Evolutionary conservation across 2,329 filamentous ascomycete genomes (phyloP), one percentile per base, ranked within the genome.

Genomic region (Chalara sp.): DNA sequence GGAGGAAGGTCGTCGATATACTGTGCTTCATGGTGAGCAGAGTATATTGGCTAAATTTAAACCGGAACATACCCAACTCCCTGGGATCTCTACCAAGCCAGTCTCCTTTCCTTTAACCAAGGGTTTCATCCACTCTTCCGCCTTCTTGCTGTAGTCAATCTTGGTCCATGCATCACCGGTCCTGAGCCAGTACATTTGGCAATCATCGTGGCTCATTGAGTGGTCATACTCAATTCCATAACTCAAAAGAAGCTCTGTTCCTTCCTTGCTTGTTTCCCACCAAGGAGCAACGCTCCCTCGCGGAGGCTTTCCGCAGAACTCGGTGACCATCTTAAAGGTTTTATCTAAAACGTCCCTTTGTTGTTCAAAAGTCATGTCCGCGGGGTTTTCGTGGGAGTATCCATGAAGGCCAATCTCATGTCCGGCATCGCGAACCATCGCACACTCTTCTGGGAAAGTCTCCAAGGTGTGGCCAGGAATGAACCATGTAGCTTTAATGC

Each of bases 321-420:
- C 80, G 0, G 81, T 87, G 33, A 89, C 75, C 66, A 89, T 74
- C 28, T 77, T 76, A 63, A 83, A 88, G 13, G 84, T 88, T 67
- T 87, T 87, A 60, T 86, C 82, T 5, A 92, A 75, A 12, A 91
- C 83, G 51, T 87, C 84, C 11, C 76, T 77, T 65, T 91, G 86
- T 68, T 91, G 87, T 62, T 89, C 85, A 1, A 86, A 64, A 0
- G 76, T 85, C 84, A 89, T 87, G 51, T 83, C 61, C 0, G 73
- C 74, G 0, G 86, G 84, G 59, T 89, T 89, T 63, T 89, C 86
- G 60, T 89, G 85, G 0, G 77, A 81, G 67, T 89, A 89, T 5
- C 84, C 86, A 56, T 89, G 86, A 6, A 86, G 72, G 2, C 83
- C 83, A 53, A 79, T 62, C 62, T 86, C 83, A 60, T 86, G 83